Base-by-base conservation (phyloP, 495 filamentous ascomycete species). In the Hamigera avellanea region DNA sequence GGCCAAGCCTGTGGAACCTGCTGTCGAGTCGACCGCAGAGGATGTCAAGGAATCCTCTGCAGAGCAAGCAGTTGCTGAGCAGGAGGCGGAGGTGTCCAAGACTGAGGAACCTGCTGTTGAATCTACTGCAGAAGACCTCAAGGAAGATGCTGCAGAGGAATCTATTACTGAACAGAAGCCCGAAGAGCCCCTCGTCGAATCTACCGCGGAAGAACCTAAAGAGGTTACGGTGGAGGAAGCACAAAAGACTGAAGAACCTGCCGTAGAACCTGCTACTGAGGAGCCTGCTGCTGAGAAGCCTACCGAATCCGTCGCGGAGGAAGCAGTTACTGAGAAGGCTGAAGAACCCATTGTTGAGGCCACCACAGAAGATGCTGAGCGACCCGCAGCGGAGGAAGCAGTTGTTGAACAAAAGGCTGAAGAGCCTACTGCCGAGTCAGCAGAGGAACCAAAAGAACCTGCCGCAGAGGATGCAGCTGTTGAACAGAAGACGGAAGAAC, bases 211-310 rank as follows among this genome's bases (percentile, higher is more conserved):
- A 32, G 35, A 42, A 19, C 23, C 16, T 12, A 26, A 30, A 26
- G 32, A n/a, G n/a, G n/a, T n/a, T n/a, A n/a, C n/a, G 17, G 21
- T 5, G 21, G 5, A n/a, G n/a, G n/a, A n/a, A n/a, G n/a, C n/a
- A n/a, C n/a, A n/a, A n/a, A n/a, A n/a, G n/a, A n/a, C 9, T 16
- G 33, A 40, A 28, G 42, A 35, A 23, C 36, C 36, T 7, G 42
- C 13, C 9, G 31, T 37, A 25, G 42, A 45, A 33, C n/a, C n/a
- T n/a, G n/a, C n/a, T n/a, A n/a, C n/a, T n/a, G 29, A 46, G 18
- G 41, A 38, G 14, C 36, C 41, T n/a, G 36, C 26, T 18, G 26
- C 42, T 7, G 43, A 48, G 32, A 40, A 40, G 19, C 31, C 39
- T 26, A 32, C 13, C 21, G 39, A 34, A 9, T 15, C 42, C 13